These are phyloP conservation scores for Taxillus chinensis DNA, from an alignment of 164 flowering plant species.

Conservation along the genomic window DNA sequence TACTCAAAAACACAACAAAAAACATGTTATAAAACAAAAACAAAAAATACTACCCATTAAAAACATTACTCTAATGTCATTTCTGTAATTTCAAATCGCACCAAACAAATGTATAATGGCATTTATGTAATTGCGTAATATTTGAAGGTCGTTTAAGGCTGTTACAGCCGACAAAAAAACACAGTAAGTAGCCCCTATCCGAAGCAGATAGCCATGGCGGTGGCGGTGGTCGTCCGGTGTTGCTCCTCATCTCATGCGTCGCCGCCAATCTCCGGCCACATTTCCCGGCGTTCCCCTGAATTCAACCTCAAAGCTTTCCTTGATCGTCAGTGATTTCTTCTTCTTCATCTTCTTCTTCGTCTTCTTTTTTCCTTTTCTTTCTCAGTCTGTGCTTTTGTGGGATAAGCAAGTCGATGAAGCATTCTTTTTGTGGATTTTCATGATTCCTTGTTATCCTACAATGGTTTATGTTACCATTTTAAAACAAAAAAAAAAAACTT, in stretches of 20 bases:
- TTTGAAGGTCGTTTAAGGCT: too few relatives aligned
- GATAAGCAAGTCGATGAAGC: neutral
- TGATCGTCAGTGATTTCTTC: neutral
- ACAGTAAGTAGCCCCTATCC: too few relatives aligned
- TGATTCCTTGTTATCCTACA: neutral
- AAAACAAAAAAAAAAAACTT: too few relatives aligned
- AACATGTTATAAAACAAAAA: too few relatives aligned
- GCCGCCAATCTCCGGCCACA: conserved; percentile 3
- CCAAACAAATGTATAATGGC: too few relatives aligned
- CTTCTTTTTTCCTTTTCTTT: neutral
- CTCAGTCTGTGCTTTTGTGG: neutral
- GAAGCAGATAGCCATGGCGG: conserved; percentile 5
- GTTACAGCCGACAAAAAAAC: too few relatives aligned
- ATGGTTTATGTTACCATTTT: too few relatives aligned
- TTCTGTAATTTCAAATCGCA: too few relatives aligned
- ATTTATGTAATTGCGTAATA: too few relatives aligned
- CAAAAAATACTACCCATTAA: too few relatives aligned
- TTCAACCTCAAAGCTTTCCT: neutral
- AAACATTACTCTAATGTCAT: too few relatives aligned
- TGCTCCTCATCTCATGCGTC: conserved; percentile 4
- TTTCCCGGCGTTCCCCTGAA: conserved; percentile 5
- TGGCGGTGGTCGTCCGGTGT: conserved; percentile 9
- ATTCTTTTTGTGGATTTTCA: neutral
- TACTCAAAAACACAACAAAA: too few relatives aligned
- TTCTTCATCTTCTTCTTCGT: neutral